A percentile compares a stretch with the other conserved stretches of the same genome.
Conservation (phyloP, 805 yeast species). For the Tetrapisispora taiwanensis region DNA sequence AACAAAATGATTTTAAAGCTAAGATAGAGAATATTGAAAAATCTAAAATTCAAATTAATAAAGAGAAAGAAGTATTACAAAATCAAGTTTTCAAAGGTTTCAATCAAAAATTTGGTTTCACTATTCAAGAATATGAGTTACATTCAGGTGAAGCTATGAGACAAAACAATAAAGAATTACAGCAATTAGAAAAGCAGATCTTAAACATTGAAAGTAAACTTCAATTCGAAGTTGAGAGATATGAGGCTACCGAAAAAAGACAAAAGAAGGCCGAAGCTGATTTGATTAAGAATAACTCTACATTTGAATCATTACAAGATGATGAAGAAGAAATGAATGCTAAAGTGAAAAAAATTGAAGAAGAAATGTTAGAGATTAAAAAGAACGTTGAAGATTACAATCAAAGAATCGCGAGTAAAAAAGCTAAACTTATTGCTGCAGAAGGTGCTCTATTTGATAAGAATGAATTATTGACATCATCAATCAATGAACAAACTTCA, state of each 20-base stretch:
- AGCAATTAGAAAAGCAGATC: slow-evolving; percentile 52
- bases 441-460: slow-evolving; percentile 43
- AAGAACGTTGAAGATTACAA: slow-evolving; percentile 31
- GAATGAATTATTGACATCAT: slow-evolving; percentile 17
- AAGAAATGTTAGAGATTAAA: slow-evolving; percentile 6
- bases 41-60: slow-evolving; percentile 19
- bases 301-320: slow-evolving; percentile 25
- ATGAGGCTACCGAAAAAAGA: slow-evolving; percentile 43
- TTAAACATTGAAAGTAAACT: slow-evolving; percentile 50
- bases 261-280: slow-evolving; percentile 33
- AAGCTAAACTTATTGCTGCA: slow-evolving; percentile 28
- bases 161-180: slow-evolving; percentile 48
- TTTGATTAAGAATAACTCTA: slow-evolving; percentile 29
- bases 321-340: slow-evolving; percentile 24
- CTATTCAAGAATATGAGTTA: slow-evolving; percentile 59
- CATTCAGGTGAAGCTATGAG: slow-evolving; percentile 51
- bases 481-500: slow-evolving; percentile 29
- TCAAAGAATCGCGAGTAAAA: slow-evolving; percentile 33
- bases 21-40: slow-evolving; percentile 15
- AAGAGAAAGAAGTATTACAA: slow-evolving; percentile 32
- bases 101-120: slow-evolving; percentile 45
- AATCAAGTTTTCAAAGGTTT: slow-evolving; percentile 41
- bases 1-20: slow-evolving; percentile 16
- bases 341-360: background rate
- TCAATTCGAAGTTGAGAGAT: slow-evolving; percentile 53